phyloP scores from a whole-genome alignment of 441 rosid genomes.

The Isatis lusitanica region DNA sequence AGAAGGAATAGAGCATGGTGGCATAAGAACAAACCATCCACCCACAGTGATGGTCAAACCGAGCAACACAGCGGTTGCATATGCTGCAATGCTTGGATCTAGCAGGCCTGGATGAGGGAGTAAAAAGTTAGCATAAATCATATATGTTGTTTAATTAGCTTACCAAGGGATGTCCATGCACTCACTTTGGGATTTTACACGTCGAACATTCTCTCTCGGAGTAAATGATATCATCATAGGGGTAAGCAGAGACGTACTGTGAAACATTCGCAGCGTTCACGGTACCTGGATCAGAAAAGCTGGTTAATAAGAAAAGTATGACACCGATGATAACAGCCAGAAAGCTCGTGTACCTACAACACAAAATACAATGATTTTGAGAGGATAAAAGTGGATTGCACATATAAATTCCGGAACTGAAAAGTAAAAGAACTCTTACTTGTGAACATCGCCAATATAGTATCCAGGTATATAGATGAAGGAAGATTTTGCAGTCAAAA shows the following conservation, averaged over 20 bases:
- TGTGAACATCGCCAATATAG: constrained; percentile 77
- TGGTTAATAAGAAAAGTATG: constrained; percentile 71
- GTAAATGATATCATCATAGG: constrained; percentile 70
- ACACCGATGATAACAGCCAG: constrained; percentile 73
- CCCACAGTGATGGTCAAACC: constrained; percentile 92
- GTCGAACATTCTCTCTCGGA: constrained; percentile 76
- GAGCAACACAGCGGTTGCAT: constrained; percentile 86
- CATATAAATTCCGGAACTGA: background rate
- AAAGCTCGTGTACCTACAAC: constrained; percentile 69
- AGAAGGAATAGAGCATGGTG: background rate
- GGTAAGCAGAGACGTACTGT: constrained; percentile 65
- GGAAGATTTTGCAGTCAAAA: constrained; percentile 52
- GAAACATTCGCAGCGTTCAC: constrained; percentile 66
- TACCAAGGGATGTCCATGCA: constrained; percentile 11
- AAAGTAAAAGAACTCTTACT: constrained; percentile 40
- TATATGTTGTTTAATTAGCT: background rate
- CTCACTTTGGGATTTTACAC: constrained; percentile 81
- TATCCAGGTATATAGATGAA: constrained; percentile 84
- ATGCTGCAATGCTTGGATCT: constrained; percentile 97
- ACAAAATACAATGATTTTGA: background rate
- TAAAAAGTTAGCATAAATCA: background rate
- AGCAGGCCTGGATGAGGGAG: constrained; percentile 60
- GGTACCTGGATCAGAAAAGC: constrained; percentile 90
- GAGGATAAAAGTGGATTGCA: background rate
- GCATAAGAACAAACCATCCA: constrained; percentile 36